Base-by-base conservation (phyloP, 768 basidiomycete genomes). In the Trametopsis cervina region DNA sequence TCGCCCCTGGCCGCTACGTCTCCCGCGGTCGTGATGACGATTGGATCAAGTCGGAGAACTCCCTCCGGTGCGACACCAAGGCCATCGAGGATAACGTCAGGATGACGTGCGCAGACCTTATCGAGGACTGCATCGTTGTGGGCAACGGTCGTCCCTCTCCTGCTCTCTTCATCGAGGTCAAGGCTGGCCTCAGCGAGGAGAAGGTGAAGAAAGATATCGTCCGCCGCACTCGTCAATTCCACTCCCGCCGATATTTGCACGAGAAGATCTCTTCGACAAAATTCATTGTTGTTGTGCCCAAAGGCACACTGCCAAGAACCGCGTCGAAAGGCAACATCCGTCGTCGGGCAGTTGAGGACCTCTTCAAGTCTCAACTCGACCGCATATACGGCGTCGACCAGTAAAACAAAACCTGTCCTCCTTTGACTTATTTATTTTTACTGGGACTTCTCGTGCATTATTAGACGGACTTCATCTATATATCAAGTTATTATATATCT, bases 1-100 rank as follows among this genome's bases (percentile, higher is more conserved):
- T 73, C 18, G 52, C 68, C 1, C 71, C 77, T 3, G 82, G 83
- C 0, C 69, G 66, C 54, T 89, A 81, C 59, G 62, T 78, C 24
- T 86, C 77, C 54, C 76, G 81, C 37, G 87, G 86, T 17, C 77
- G 87, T 36, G 78, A 86, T 50, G 86, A 89, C 54, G 86, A 89
- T 63, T 88, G 86, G 87, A 88, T 89, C 63, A 89, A 89, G 67
- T 82, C 80, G 25, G 83, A 86, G 59, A 85, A 77, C 60, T 83
- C 85, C 58, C 66, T 88, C 52, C 76, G 86, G 46, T 88, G 86
- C 57, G 86, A 89, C 57, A 87, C 87, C 44, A 83, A 79, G 76
- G 75, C 85, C 25, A 87, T 90, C 58, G 87, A 89, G 64, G 85
- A 90, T 52, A 84, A 87, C 57, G 72, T 80, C 20, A 78, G 81